Evolutionary conservation across 1,284 basidiomycete genomes (phyloP).

Genomic region (Moesziomyces antarcticus): DNA sequence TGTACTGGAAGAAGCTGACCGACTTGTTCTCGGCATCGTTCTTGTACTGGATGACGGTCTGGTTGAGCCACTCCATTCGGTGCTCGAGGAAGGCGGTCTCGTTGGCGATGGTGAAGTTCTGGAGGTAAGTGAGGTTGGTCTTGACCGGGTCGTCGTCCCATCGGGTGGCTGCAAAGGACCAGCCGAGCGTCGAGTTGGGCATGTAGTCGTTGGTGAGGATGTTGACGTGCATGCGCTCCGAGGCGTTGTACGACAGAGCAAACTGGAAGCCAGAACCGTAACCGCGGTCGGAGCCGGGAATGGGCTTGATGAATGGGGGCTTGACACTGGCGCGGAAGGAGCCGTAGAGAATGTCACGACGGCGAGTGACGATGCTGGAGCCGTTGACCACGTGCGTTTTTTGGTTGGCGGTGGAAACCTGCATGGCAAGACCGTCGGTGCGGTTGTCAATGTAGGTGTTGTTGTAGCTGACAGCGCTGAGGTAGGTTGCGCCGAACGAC

Average conservation of each 20-base stretch:
- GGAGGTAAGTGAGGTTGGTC: slow-evolving; percentile 40
- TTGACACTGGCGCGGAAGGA: slow-evolving; percentile 51
- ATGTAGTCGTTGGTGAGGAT: slow-evolving; percentile 43
- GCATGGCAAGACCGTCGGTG: slow-evolving; percentile 49
- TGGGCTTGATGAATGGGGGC: slow-evolving; percentile 37
- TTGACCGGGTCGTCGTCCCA: slow-evolving; percentile 43
- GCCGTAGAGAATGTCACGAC: slow-evolving; percentile 60
- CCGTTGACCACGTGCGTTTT: slow-evolving; percentile 48
- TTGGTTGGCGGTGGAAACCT: slow-evolving; percentile 41
- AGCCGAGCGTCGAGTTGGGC: slow-evolving; percentile 51
- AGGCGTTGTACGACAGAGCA: slow-evolving; percentile 40
- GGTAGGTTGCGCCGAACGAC: slow-evolving; percentile 49
- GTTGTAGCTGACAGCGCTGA: slow-evolving; percentile 47
- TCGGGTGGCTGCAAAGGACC: slow-evolving; percentile 43
- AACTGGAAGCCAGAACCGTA: slow-evolving; percentile 46
- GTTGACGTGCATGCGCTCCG: slow-evolving; percentile 41
- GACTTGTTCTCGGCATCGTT: slow-evolving; percentile 46
- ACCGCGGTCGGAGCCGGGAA: slow-evolving; percentile 21
- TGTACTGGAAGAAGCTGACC: slow-evolving; percentile 26
- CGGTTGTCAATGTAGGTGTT: slow-evolving; percentile 49
- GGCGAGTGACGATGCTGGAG: slow-evolving; percentile 43
- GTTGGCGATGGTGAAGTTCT: slow-evolving; percentile 44
- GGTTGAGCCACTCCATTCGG: slow-evolving; percentile 57
- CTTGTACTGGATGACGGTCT: slow-evolving; percentile 41
- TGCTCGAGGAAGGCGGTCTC: slow-evolving; percentile 44